Conservation (phyloP, 176 grass and related monocot genomes). For the Pharus latifolius region DNA sequence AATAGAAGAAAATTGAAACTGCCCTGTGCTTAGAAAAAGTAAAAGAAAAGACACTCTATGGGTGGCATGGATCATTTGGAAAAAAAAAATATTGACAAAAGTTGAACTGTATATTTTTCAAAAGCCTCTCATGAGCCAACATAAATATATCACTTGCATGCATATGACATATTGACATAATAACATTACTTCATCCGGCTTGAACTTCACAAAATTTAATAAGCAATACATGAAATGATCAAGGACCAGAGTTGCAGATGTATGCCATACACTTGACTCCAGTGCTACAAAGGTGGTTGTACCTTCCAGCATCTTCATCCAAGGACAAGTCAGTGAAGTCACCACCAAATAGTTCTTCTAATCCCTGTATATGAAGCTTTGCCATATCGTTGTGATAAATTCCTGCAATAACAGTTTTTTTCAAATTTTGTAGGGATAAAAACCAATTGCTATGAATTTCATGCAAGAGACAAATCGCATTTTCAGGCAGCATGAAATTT, state of each 20-base stretch:
- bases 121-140: too few relatives aligned
- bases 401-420: background rate
- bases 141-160: background rate
- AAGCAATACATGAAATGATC: background rate
- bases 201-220: background rate
- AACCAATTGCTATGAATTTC: background rate
- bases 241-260: background rate
- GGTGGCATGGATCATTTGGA: background rate
- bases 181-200: background rate
- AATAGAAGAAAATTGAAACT: background rate
- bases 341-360: background rate
- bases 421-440: background rate
- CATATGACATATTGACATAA: background rate
- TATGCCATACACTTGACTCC: background rate
- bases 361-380: background rate
- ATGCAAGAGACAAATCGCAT: background rate
- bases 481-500: background rate
- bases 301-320: conserved; percentile 34
- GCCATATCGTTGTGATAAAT: background rate
- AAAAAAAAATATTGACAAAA: too few relatives aligned
- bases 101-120: too few relatives aligned
- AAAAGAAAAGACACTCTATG: background rate
- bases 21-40: background rate
- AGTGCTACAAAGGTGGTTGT: background rate
- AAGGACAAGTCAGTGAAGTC: conserved; percentile 23